Percentiles rank a stretch among this genome's conserved stretches.
phyloP scores from a whole-genome alignment of 768 basidiomycete species.

The Mycena leptocephala region DNA sequence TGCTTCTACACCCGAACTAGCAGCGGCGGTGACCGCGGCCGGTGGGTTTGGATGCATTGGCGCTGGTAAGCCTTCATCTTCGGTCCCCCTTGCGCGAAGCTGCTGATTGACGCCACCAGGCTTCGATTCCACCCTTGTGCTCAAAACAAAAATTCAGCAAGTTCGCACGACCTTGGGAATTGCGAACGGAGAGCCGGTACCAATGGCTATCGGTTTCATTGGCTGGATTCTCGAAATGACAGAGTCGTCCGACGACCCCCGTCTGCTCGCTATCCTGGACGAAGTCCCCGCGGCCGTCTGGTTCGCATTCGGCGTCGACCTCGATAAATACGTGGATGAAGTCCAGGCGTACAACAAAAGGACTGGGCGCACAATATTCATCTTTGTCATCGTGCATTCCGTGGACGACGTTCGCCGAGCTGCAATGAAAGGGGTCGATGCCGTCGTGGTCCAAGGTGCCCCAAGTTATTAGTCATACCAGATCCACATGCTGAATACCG shows the following conservation, averaged over 20 bases:
- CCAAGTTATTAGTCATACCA: background rate
- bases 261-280: conserved; percentile 61
- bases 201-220: conserved; percentile 73
- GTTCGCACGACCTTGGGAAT: conserved; percentile 54
- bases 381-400: conserved; percentile 69
- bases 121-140: conserved; percentile 49
- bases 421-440: conserved; percentile 67
- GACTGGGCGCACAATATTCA: conserved; percentile 60
- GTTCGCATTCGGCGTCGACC: conserved; percentile 72
- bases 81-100: conserved; percentile 17
- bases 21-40: conserved; percentile 63
- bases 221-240: conserved; percentile 70
- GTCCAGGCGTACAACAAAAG: conserved; percentile 58
- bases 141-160: conserved; percentile 59
- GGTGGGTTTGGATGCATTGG: conserved; percentile 75
- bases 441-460: conserved; percentile 77
- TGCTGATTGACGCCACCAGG: too few species aligned
- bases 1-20: conserved; percentile 51
- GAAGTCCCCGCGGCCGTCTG: conserved; percentile 68
- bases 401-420: conserved; percentile 66
- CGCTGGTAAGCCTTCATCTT: conserved; percentile 55
- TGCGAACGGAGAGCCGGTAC: conserved; percentile 53
- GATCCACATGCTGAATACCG: background rate
- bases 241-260: conserved; percentile 48
- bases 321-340: conserved; percentile 67